phyloP scores from a whole-genome alignment of 768 basidiomycete genomes.

The Amanita exitialis region DNA sequence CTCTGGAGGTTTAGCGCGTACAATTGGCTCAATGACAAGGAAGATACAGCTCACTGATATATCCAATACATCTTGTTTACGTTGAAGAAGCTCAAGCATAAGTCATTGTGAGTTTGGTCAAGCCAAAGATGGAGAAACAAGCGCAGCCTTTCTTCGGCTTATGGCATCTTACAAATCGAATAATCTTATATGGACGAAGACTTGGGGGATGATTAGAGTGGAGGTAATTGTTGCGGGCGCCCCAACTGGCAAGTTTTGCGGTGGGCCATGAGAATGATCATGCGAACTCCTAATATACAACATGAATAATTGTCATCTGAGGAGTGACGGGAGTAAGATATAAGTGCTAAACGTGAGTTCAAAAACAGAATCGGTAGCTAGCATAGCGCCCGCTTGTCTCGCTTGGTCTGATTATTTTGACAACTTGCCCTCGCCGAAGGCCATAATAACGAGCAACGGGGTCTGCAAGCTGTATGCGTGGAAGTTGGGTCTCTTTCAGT shows the following conservation, averaged over 20 bases:
- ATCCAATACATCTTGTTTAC: not conserved
- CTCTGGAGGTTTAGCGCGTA: too few relatives aligned
- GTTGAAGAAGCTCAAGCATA: not conserved
- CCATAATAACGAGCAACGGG: slow-evolving; percentile 99
- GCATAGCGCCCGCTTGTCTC: slow-evolving; percentile 94
- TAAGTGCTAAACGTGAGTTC: slow-evolving; percentile 9
- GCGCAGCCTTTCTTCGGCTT: not conserved
- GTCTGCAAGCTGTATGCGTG: slow-evolving; percentile 92
- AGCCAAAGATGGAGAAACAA: not conserved
- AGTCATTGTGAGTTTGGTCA: not conserved
- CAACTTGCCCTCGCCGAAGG: slow-evolving; percentile 88
- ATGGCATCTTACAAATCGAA: not conserved
- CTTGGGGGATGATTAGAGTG: not conserved
- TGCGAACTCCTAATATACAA: not conserved
- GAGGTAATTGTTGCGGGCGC: not conserved
- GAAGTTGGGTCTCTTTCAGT: slow-evolving; percentile 94
- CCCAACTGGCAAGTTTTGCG: not conserved
- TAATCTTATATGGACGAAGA: not conserved
- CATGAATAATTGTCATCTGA: not conserved
- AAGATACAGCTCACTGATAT: not conserved
- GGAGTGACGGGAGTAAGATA: not conserved
- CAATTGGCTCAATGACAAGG: not conserved
- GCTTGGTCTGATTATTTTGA: slow-evolving; percentile 95
- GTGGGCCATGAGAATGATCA: not conserved
- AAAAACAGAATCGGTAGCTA: slow-evolving; percentile 88